These are phyloP conservation scores for Teunomyces aglyptinius DNA, from an alignment of 805 yeast species.

Conservation along the genomic window DNA sequence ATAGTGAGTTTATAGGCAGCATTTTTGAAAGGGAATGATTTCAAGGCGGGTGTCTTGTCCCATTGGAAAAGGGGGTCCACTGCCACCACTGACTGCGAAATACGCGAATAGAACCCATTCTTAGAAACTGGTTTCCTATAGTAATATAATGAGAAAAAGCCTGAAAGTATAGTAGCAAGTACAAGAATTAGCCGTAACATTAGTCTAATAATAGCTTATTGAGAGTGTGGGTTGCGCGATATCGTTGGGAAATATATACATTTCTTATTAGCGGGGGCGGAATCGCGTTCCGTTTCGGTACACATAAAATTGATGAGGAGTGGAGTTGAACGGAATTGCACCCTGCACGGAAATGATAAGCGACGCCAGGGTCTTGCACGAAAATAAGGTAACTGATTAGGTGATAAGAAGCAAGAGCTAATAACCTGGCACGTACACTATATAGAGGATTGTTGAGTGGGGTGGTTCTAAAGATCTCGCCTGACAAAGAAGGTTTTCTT, in stretches of 20 bases:
- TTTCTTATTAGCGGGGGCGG: constrained; percentile 2
- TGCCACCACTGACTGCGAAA: constrained; percentile 9
- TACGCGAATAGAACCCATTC: background rate
- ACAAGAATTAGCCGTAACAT: background rate
- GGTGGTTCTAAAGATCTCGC: no score
- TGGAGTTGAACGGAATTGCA: background rate
- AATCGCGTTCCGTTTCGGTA: constrained; percentile 1
- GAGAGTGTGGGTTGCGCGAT: no score
- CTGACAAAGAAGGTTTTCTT: no score
- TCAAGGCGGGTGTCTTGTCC: constrained; percentile 22
- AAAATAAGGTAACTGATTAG: no score
- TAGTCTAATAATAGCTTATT: no score
- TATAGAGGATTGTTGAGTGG: no score
- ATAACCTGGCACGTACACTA: no score
- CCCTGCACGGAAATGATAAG: background rate
- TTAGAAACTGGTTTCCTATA: background rate
- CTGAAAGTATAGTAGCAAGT: background rate
- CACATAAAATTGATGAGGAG: background rate
- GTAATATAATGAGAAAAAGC: background rate
- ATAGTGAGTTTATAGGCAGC: constrained; percentile 61
- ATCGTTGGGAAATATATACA: background rate
- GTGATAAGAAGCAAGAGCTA: no score
- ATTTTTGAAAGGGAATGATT: constrained; percentile 54
- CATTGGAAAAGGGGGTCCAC: constrained; percentile 24
- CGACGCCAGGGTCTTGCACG: background rate